phyloP scores from a whole-genome alignment of 306 rosid genomes.

The Parietaria judaica region DNA sequence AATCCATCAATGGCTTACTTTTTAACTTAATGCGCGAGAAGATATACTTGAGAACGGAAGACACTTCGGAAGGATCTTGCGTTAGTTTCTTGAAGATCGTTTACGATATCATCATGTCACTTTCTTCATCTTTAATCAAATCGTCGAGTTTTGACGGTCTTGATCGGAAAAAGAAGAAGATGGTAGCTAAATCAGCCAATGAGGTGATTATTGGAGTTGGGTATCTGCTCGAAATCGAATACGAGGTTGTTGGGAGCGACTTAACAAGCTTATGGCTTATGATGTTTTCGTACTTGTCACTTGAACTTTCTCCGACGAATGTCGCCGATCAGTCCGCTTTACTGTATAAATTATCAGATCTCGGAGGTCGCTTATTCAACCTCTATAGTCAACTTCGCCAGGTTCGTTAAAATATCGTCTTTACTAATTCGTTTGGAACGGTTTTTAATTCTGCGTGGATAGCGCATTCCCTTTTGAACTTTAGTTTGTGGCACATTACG shows the following conservation, averaged over 20 bases:
- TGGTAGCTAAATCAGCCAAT: slow-evolving; percentile 28
- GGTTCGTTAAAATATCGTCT: slow-evolving; percentile 42
- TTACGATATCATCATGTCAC: slow-evolving; percentile 35
- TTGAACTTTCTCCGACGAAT: slow-evolving; percentile 32
- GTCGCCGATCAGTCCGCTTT: slow-evolving; percentile 30
- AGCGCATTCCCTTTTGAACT: neutral
- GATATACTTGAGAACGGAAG: slow-evolving; percentile 78
- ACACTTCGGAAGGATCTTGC: slow-evolving; percentile 58
- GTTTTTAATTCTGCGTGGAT: neutral
- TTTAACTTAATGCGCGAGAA: slow-evolving; percentile 61
- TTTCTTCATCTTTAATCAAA: slow-evolving; percentile 37
- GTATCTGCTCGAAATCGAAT: slow-evolving; percentile 73
- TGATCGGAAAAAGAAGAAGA: slow-evolving; percentile 24
- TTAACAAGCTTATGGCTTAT: slow-evolving; percentile 58
- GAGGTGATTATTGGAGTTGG: slow-evolving; percentile 58
- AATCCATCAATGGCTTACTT: slow-evolving; percentile 57
- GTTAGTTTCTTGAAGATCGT: slow-evolving; percentile 62
- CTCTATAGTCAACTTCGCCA: slow-evolving; percentile 86
- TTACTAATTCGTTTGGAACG: neutral
- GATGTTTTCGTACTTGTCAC: slow-evolving; percentile 48
- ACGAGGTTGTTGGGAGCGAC: slow-evolving; percentile 66
- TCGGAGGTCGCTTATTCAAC: slow-evolving; percentile 59
- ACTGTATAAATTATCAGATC: slow-evolving; percentile 33
- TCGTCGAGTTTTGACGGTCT: slow-evolving; percentile 29
- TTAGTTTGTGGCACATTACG: neutral